These are phyloP conservation scores for Patellifolia procumbens DNA, from an alignment of 179 eudicot genomes.

Conservation along the genomic window DNA sequence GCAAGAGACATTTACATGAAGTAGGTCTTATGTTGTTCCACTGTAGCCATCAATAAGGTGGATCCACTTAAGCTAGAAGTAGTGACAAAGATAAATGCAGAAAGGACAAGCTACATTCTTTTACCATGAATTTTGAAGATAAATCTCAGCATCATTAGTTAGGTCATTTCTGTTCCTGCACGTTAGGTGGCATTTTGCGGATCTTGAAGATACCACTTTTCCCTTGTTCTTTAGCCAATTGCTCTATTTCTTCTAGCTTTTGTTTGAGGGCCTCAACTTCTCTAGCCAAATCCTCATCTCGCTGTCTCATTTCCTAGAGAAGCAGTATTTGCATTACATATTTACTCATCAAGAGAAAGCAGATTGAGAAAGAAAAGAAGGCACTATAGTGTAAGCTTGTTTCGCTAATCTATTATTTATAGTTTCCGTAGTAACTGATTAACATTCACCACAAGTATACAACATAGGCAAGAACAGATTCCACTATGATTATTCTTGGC, in stretches of 20 bases:
- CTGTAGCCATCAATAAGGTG: no score
- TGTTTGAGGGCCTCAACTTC: constrained; percentile 57
- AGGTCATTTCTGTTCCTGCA: constrained; percentile 22
- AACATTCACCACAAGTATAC: no score
- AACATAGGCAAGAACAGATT: no score
- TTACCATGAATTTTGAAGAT: constrained; percentile 6
- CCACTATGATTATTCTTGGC: no score
- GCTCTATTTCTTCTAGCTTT: constrained; percentile 49
- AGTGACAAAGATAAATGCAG: no score
- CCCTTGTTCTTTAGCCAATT: constrained; percentile 41
- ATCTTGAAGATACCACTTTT: constrained; percentile 31
- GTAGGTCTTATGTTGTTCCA: no score
- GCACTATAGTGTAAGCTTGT: background rate
- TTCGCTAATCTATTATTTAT: no score
- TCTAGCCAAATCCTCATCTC: constrained; percentile 49
- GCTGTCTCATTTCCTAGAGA: constrained; percentile 51
- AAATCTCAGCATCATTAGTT: background rate
- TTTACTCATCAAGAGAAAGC: constrained; percentile 6
- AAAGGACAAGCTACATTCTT: background rate
- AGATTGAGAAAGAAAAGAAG: background rate
- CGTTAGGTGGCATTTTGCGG: constrained; percentile 13
- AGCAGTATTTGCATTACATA: constrained; percentile 14
- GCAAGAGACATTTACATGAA: no score
- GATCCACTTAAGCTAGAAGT: no score
- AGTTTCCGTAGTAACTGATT: no score